Evolutionary conservation across 1,284 basidiomycete species (phyloP).

Genomic region (Tremellales sp.): DNA sequence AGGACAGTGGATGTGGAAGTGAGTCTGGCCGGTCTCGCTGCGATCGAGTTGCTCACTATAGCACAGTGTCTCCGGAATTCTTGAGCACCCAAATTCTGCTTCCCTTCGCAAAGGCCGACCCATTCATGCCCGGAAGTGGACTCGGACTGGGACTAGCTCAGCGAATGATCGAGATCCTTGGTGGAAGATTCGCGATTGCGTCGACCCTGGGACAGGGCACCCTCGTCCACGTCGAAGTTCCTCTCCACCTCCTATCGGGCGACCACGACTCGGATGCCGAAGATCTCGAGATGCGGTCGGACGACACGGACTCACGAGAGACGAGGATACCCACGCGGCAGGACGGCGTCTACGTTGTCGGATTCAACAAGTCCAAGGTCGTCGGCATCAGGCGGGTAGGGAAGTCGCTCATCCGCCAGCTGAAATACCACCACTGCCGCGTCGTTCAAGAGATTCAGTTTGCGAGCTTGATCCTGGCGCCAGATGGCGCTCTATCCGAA

Average conservation of each 20-base stretch:
- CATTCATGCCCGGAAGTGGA: slow-evolving; percentile 29
- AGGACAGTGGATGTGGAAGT: slow-evolving; percentile 39
- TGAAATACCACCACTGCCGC: slow-evolving; percentile 29
- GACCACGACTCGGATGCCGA: slow-evolving; percentile 19
- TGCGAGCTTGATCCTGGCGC: slow-evolving; percentile 28
- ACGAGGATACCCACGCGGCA: slow-evolving; percentile 13
- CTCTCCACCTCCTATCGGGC: slow-evolving; percentile 20
- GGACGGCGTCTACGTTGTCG: slow-evolving; percentile 27
- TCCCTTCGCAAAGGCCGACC: slow-evolving; percentile 31
- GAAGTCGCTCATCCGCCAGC: slow-evolving; percentile 27
- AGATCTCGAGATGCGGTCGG: slow-evolving; percentile 1
- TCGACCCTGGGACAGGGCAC: slow-evolving; percentile 25
- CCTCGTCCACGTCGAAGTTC: slow-evolving; percentile 27
- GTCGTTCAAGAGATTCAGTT: slow-evolving; percentile 25
- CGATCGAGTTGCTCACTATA: neutral
- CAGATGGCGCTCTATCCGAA: slow-evolving; percentile 11
- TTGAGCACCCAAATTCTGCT: slow-evolving; percentile 22
- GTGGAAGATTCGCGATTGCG: slow-evolving; percentile 25
- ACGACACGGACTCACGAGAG: slow-evolving; percentile 8
- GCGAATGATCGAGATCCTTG: slow-evolving; percentile 29
- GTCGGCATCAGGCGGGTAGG: slow-evolving; percentile 23
- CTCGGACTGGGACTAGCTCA: slow-evolving; percentile 27
- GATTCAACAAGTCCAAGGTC: slow-evolving; percentile 20
- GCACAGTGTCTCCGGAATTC: slow-evolving; percentile 26
- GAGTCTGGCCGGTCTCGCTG: slow-evolving; percentile 11